Conservation (phyloP, 495 filamentous ascomycete species). For the Xylaria bambusicola region DNA sequence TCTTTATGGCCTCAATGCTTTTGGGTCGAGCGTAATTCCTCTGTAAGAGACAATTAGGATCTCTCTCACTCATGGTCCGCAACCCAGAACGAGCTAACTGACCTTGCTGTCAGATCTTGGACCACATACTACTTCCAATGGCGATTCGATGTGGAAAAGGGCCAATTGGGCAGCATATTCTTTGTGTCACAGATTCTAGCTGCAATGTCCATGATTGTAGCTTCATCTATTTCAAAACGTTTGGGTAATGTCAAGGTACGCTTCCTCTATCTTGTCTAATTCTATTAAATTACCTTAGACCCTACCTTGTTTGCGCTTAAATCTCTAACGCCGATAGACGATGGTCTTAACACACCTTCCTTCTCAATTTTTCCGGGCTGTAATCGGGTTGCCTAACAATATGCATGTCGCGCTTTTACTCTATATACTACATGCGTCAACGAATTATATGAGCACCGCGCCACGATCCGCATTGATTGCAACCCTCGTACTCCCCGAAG, state of each 20-base stretch:
- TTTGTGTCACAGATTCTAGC: constrained; percentile 49
- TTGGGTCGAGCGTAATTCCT: constrained; percentile 74
- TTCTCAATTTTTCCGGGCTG: constrained; percentile 42
- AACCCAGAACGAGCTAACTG: neutral
- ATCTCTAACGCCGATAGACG: constrained; percentile 32
- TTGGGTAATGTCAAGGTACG: constrained; percentile 70
- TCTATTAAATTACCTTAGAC: neutral
- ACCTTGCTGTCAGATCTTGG: constrained; percentile 47
- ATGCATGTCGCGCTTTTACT: constrained; percentile 63
- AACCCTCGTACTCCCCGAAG: constrained; percentile 67
- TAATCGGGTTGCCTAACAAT: constrained; percentile 38
- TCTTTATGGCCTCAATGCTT: constrained; percentile 73
- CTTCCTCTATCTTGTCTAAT: neutral
- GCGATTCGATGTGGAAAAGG: constrained; percentile 71
- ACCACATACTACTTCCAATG: constrained; percentile 76
- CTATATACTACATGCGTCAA: constrained; percentile 52
- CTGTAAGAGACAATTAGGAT: constrained; percentile 32
- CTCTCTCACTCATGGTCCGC: neutral
- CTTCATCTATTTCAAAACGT: constrained; percentile 71
- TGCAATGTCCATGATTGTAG: constrained; percentile 50
- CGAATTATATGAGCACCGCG: constrained; percentile 78
- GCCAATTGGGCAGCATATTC: constrained; percentile 68
- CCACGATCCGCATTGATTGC: constrained; percentile 82
- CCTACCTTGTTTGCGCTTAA: neutral
- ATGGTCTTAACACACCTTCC: constrained; percentile 53